Conservation (phyloP, 805 yeast genomes). For the Kodamaea lidongshanica region DNA sequence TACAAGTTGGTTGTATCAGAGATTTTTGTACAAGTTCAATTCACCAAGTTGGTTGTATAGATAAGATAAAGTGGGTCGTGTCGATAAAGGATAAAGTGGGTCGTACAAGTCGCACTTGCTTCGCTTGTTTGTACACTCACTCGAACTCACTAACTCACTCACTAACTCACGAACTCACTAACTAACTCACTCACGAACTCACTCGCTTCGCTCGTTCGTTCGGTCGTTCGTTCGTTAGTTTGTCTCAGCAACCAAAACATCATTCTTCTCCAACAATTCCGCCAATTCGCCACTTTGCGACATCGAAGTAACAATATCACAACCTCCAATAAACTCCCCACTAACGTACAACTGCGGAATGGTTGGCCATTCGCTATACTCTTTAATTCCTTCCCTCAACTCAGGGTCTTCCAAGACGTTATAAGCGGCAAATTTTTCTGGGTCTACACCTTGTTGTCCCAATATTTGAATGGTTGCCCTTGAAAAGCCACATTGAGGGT, state of each 20-base stretch:
- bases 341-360: conserved; percentile 92
- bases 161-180: no score
- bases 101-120: no score
- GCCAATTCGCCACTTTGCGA: conserved; percentile 86
- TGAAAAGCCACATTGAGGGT: conserved; percentile 96
- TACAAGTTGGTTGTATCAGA: no score
- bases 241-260: conserved; percentile 76
- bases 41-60: no score
- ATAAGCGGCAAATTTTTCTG: conserved; percentile 91
- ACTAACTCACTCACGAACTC: no score
- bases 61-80: no score
- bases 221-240: conserved; percentile 34
- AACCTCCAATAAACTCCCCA: conserved; percentile 93
- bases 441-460: conserved; percentile 97
- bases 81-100: no score
- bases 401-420: conserved; percentile 94
- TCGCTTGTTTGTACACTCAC: no score
- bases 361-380: conserved; percentile 96
- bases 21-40: no score
- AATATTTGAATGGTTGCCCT: conserved; percentile 88
- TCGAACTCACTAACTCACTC: no score
- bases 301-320: conserved; percentile 91
- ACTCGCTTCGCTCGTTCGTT: conserved; percentile 31
- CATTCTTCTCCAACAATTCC: conserved; percentile 71
- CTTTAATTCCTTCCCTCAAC: conserved; percentile 91